These are phyloP conservation scores for Phytophthora syringae DNA, from an alignment of 352 stramenopile genomes.

Conservation along the genomic window DNA sequence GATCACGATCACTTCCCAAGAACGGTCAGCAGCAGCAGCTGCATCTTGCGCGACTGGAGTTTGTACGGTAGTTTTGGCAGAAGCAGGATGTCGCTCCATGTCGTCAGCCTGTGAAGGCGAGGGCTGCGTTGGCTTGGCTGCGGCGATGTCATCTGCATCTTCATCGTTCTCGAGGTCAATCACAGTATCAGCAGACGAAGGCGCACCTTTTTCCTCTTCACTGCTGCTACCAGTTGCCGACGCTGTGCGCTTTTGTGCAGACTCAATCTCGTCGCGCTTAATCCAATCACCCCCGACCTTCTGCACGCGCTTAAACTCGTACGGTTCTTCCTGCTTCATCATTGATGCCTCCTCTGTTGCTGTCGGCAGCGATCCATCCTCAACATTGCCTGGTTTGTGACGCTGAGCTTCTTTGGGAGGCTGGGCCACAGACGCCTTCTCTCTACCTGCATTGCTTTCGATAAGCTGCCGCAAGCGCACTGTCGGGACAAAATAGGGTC, in stretches of 20 bases:
- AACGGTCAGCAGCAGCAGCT: constrained; percentile 25
- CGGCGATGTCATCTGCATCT: constrained; percentile 6
- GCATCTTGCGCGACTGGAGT: neutral
- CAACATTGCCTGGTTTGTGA: neutral
- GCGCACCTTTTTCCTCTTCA: constrained; percentile 8
- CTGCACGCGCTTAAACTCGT: constrained; percentile 13
- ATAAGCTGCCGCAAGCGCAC: constrained; percentile 51
- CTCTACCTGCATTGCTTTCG: constrained; percentile 42
- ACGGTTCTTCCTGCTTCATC: constrained; percentile 37
- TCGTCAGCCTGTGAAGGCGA: constrained; percentile 6
- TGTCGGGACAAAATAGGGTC: constrained; percentile 54
- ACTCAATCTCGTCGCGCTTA: constrained; percentile 24
- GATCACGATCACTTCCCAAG: constrained; percentile 86
- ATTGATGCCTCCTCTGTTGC: constrained; percentile 18
- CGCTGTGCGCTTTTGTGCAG: neutral
- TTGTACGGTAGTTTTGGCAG: constrained; percentile 21
- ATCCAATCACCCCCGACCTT: constrained; percentile 8
- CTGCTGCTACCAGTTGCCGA: neutral
- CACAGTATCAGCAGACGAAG: constrained; percentile 3
- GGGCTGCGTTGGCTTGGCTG: neutral
- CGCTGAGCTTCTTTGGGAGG: neutral
- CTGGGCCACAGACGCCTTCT: constrained; percentile 3
- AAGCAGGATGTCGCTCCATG: neutral
- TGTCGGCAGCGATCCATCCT: constrained; percentile 4
- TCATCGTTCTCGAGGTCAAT: constrained; percentile 20